Conservation (phyloP, 306 rosid genomes). For the Ammopiptanthus mongolicus region DNA sequence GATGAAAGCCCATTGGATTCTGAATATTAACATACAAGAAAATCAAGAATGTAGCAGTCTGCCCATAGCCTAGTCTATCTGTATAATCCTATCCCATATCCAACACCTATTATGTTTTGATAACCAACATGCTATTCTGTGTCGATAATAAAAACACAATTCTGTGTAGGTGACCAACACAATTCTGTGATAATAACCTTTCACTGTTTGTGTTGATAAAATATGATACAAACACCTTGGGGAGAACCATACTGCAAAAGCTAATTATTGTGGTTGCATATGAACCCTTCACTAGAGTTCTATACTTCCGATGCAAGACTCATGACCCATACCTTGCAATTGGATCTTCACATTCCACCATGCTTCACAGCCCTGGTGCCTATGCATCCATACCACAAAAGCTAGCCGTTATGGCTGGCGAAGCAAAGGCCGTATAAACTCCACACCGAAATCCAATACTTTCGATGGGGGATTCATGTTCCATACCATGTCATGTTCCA, state of each 20-base stretch:
- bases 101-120: background rate
- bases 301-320: too few species aligned
- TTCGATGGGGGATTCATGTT: background rate
- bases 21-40: background rate
- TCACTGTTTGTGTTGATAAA: background rate
- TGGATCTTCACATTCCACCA: too few species aligned
- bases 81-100: background rate
- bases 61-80: background rate
- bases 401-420: background rate
- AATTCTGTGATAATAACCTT: background rate
- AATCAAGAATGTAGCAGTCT: too few species aligned
- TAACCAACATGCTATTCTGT: background rate
- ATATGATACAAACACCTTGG: too few species aligned
- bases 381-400: too few species aligned
- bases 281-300: too few species aligned
- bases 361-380: too few species aligned
- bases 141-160: background rate
- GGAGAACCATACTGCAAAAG: too few species aligned
- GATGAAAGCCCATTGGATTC: background rate
- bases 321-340: too few species aligned
- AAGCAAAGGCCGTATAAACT: background rate
- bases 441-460: background rate
- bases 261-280: too few species aligned
- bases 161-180: background rate
- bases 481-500: background rate